Percentiles rank a stretch among this genome's conserved stretches.
phyloP scores from a whole-genome alignment of 2,329 filamentous ascomycete genomes.

The Orbilia blumenaviensis region DNA sequence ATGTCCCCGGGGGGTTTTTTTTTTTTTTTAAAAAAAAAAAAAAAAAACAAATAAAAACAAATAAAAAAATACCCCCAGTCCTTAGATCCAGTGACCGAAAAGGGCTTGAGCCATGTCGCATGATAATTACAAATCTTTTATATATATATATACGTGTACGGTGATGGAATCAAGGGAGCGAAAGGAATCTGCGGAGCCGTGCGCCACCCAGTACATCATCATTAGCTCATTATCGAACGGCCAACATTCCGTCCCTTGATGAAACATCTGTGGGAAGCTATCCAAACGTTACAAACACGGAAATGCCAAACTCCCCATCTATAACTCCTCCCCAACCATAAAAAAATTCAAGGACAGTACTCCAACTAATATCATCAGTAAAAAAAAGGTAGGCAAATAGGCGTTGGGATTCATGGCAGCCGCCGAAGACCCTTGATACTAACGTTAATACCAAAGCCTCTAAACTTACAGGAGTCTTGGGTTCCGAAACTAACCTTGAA shows the following conservation, averaged over 20 bases:
- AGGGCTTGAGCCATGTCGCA: neutral
- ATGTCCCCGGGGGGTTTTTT: too few species aligned
- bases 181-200: neutral
- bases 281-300: neutral
- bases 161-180: neutral
- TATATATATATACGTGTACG: neutral
- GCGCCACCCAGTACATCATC: neutral
- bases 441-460: neutral
- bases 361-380: neutral
- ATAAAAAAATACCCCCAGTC: too few species aligned
- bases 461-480: neutral
- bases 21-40: too few species aligned
- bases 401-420: neutral
- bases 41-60: too few species aligned
- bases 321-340: neutral
- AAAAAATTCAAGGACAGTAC: neutral
- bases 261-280: neutral
- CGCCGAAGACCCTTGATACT: neutral
- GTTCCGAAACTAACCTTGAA: slow-evolving; percentile 9
- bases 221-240: neutral
- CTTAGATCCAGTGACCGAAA: too few species aligned
- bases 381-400: neutral
- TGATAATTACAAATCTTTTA: neutral
- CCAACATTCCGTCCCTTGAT: neutral
- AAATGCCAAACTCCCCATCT: neutral